Evolutionary conservation across 257 asterid genomes (phyloP).

Genomic region (Leonotis leonurus): DNA sequence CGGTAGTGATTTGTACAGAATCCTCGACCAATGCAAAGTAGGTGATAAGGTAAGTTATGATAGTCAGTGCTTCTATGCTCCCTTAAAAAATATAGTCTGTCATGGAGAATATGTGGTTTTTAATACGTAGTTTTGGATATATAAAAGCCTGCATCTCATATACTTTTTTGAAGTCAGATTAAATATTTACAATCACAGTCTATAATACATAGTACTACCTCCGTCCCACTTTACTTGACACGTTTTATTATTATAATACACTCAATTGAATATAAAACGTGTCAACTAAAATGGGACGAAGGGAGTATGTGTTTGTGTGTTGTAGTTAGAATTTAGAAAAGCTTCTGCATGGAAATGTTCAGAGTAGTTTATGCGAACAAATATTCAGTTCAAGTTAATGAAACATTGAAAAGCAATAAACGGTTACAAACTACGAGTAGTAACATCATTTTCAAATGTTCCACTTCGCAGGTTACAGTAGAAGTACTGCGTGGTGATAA

Average conservation of each 20-base stretch:
- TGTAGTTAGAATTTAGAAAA: not conserved
- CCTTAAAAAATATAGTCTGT: not conserved
- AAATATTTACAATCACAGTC: not conserved
- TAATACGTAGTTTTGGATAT: not conserved
- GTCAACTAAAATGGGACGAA: too few species aligned
- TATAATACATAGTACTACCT: not conserved
- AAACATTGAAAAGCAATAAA: not conserved
- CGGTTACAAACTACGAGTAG: not conserved
- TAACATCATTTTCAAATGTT: not conserved
- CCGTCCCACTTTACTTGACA: too few species aligned
- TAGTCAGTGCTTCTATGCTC: not conserved
- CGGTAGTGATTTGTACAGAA: constrained; percentile 92
- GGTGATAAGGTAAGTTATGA: constrained; percentile 61
- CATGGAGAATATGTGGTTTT: not conserved
- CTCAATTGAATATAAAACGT: too few species aligned
- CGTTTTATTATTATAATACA: too few species aligned
- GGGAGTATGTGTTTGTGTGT: not conserved
- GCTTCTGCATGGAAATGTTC: not conserved
- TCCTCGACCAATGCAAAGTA: constrained; percentile 93
- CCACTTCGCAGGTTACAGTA: constrained; percentile 50
- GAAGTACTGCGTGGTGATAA: constrained; percentile 94
- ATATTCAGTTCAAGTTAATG: not conserved
- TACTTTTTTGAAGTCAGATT: not conserved
- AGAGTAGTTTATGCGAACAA: not conserved
- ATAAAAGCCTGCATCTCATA: not conserved